Conservation (phyloP, 75 land plant species). For the Selaginella moellendorffii region DNA sequence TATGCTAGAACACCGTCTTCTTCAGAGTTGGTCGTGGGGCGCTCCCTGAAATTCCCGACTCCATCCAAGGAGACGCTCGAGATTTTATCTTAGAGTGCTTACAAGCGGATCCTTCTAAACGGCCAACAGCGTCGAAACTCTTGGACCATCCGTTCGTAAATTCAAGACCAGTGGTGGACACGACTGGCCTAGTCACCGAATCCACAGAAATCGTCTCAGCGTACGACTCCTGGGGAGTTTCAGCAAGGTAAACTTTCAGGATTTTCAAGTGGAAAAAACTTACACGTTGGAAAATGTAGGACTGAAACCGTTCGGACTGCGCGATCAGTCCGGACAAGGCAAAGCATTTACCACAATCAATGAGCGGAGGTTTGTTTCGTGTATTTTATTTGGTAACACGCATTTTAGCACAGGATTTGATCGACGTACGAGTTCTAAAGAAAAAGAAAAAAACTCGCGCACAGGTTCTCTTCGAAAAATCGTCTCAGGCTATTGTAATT, state of each 20-base stretch:
- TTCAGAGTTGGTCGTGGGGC: constrained; percentile 62
- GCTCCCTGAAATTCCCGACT: constrained; percentile 45
- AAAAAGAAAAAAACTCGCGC: no score
- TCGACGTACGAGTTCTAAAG: no score
- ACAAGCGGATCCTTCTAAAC: constrained; percentile 36
- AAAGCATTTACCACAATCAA: background rate
- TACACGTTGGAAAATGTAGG: no score
- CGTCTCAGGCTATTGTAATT: background rate
- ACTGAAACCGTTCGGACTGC: background rate
- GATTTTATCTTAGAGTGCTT: constrained; percentile 58
- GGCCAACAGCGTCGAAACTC: constrained; percentile 62
- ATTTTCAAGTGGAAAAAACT: no score
- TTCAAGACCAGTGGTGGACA: background rate
- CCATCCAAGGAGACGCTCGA: constrained; percentile 47
- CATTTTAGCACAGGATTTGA: no score
- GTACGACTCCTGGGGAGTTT: no score
- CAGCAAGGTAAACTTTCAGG: no score
- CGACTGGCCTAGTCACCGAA: background rate
- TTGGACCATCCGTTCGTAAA: constrained; percentile 60
- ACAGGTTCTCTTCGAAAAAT: no score
- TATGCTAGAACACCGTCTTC: constrained; percentile 35
- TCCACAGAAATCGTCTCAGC: background rate
- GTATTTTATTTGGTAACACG: no score
- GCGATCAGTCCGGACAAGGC: background rate
- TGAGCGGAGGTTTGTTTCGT: no score